phyloP scores from a whole-genome alignment of 1,284 basidiomycete genomes.

The Cutaneotrichosporon sp. region DNA sequence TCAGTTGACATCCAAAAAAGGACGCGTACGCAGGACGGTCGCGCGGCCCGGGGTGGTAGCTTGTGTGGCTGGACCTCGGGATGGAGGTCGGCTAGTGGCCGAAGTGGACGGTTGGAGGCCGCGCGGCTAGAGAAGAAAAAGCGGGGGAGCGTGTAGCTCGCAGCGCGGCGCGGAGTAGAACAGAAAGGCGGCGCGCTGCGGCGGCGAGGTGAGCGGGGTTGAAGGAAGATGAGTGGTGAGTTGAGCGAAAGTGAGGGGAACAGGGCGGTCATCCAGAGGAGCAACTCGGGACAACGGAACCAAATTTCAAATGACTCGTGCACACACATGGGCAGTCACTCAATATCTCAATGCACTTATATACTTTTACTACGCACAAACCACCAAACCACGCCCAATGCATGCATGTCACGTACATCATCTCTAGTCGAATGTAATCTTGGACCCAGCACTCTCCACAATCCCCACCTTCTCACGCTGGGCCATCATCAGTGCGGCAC shows the following conservation, averaged over 20 bases:
- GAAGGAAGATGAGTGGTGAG: slow-evolving; percentile 3
- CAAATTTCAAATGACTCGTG: not conserved
- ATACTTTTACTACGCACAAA: no score
- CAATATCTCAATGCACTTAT: no score
- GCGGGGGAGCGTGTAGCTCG: not conserved
- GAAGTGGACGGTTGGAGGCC: not conserved
- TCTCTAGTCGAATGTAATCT: slow-evolving; percentile 67
- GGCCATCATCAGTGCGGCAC: slow-evolving; percentile 84
- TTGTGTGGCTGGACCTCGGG: not conserved
- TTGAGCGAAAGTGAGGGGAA: not conserved
- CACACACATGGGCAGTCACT: not conserved
- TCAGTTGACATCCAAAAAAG: not conserved
- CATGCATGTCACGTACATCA: not conserved
- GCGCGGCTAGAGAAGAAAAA: not conserved
- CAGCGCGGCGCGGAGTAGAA: slow-evolving; percentile 5
- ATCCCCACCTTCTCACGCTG: slow-evolving; percentile 82
- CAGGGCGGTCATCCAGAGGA: not conserved
- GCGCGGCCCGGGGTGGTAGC: slow-evolving; percentile 6
- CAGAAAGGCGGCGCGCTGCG: slow-evolving; percentile 6
- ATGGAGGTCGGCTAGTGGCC: not conserved
- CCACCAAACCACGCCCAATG: not conserved
- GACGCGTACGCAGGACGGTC: slow-evolving; percentile 1
- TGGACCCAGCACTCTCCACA: slow-evolving; percentile 69
- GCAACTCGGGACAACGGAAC: not conserved
- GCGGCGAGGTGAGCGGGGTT: not conserved